Evolutionary conservation across 176 grass and related monocot genomes (phyloP).

Genomic region (Stipa capillata): DNA sequence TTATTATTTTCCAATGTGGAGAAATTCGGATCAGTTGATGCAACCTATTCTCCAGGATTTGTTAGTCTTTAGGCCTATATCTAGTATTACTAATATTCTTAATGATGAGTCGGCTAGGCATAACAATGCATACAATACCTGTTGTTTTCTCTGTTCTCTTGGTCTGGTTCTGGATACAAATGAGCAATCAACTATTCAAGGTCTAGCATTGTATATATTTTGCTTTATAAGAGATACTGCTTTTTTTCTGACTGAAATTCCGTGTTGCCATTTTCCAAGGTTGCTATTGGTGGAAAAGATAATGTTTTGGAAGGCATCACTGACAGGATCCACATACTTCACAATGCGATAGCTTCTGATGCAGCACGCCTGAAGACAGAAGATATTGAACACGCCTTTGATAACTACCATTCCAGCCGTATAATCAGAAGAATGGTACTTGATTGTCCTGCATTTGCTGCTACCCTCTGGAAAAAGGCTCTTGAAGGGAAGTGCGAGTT

Average conservation of each 20-base stretch:
- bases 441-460: conserved; percentile 54
- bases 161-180: neutral
- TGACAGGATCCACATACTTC: conserved; percentile 37
- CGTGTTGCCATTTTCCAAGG: conserved; percentile 29
- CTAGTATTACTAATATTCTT: neutral
- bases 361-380: conserved; percentile 46
- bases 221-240: neutral
- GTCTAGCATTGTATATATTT: neutral
- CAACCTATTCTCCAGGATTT: neutral
- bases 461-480: conserved; percentile 58
- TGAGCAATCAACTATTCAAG: neutral
- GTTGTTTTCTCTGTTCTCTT: neutral
- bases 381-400: conserved; percentile 72
- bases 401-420: conserved; percentile 78
- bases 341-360: conserved; percentile 66
- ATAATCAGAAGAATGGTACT: conserved; percentile 65
- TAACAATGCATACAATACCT: neutral
- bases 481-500: conserved; percentile 58
- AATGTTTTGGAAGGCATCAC: conserved; percentile 47
- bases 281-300: conserved; percentile 66
- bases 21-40: neutral
- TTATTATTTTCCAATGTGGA: neutral
- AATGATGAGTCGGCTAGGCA: neutral
- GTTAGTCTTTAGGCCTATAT: neutral
- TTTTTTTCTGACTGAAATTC: neutral